Evolutionary conservation across 2,329 filamentous ascomycete species (phyloP), one percentile per base, ranked within the genome.

Genomic region (Paraphoma sp.): DNA sequence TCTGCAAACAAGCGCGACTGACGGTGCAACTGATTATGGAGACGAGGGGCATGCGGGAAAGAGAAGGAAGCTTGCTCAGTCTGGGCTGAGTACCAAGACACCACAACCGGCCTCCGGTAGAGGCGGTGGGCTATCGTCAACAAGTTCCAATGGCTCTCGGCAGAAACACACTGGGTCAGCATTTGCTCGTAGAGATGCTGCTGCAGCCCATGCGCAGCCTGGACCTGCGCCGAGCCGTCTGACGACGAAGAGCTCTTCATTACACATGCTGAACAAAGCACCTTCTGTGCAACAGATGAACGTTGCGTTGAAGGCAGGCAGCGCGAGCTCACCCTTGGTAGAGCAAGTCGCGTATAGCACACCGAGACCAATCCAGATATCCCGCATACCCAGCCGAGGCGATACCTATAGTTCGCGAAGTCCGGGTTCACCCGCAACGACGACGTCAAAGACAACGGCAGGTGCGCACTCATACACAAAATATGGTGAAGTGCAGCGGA

Each of bases 211-310:
- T 38, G n/a, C 18, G 12, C 23, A 45, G 41, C 48, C 31, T 12
- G 30, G 11, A 14, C 42, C 23, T 8, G 9, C 30, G 6, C 44
- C 38, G 41, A 51, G 10, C 11, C 46, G 43, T 14, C 46, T 41
- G 17, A 31, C 30, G 1, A 17, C 40, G 23, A 44, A 51, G n/a
- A 43, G 44, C 38, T 31, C 44, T n/a, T 51, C 45, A 30, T 9
- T 46, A 12, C 56, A 47, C 31, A 48, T 36, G 29, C 51, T 28
- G 18, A 62, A 63, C 28, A 59, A 60, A 11, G 5, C 47, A 28
- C 65, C 66, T 1, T 70, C 68, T 0, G 62, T 65, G 0, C 62
- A 63, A 12, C 58, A 60, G n/a, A 60, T 71, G 45, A 70, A 71
- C 8, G 51, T 48, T 1, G 63, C 60, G 1, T 48, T 68, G 7